Conservation (phyloP, 1,284 basidiomycete genomes). For the Apiotrichum montevideense region DNA sequence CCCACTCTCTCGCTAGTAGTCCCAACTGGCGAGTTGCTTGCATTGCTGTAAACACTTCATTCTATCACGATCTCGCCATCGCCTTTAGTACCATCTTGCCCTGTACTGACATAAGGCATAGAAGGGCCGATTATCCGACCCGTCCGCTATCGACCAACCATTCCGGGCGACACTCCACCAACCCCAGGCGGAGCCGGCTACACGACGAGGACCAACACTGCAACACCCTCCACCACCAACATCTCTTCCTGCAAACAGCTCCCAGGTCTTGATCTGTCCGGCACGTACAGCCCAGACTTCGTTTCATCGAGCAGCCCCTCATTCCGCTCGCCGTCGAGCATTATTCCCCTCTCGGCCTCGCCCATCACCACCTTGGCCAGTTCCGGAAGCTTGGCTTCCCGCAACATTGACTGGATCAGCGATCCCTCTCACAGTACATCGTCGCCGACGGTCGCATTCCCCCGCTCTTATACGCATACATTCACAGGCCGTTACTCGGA, state of each 20-base stretch:
- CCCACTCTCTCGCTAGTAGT: too few relatives aligned
- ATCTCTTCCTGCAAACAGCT: too few relatives aligned
- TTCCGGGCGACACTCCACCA: background rate
- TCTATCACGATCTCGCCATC: too few relatives aligned
- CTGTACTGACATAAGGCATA: background rate
- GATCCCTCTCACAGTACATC: too few relatives aligned
- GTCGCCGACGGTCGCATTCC: background rate
- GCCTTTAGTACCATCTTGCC: too few relatives aligned
- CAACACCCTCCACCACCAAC: too few relatives aligned
- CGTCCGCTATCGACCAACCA: background rate
- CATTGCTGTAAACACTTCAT: too few relatives aligned
- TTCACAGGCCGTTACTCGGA: background rate
- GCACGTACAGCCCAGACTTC: background rate
- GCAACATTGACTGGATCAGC: too few relatives aligned
- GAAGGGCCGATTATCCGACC: background rate
- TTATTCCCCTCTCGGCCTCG: background rate
- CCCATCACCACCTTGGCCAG: background rate
- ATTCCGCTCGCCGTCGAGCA: background rate
- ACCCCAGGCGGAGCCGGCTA: background rate
- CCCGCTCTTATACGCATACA: background rate
- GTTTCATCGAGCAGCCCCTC: background rate
- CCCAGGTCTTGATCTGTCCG: too few relatives aligned
- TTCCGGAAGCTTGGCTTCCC: background rate
- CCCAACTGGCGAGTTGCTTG: too few relatives aligned
- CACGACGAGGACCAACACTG: too few relatives aligned